These are phyloP conservation scores for Hypoxylon sp. DNA, from an alignment of 2,329 filamentous ascomycete genomes.

Conservation along the genomic window DNA sequence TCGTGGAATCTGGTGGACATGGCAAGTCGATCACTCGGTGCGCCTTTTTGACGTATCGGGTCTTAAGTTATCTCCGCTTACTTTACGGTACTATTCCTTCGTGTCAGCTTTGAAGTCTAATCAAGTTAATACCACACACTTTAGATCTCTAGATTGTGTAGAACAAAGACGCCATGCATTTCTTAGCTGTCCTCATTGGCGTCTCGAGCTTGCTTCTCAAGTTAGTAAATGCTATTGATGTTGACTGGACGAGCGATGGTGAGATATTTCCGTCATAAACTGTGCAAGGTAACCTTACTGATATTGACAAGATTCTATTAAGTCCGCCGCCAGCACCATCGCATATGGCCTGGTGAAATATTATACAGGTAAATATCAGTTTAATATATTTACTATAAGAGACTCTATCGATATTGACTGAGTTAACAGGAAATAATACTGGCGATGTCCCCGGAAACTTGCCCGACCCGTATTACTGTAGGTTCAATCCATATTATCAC, in stretches of 20 bases:
- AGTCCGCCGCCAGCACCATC: slow-evolving; percentile 44
- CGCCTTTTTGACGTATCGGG: slow-evolving; percentile 18
- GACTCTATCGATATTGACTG: slow-evolving; percentile 11
- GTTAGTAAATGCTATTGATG: slow-evolving; percentile 34
- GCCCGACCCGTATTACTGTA: slow-evolving; percentile 74
- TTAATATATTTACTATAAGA: neutral
- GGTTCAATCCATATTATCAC: slow-evolving; percentile 50
- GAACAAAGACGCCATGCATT: slow-evolving; percentile 32
- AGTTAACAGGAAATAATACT: slow-evolving; percentile 65
- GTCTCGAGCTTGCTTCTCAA: slow-evolving; percentile 35
- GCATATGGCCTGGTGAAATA: slow-evolving; percentile 45
- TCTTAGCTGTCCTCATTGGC: slow-evolving; percentile 21
- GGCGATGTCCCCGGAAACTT: slow-evolving; percentile 71
- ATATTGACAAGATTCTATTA: slow-evolving; percentile 38
- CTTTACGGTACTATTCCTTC: slow-evolving; percentile 16
- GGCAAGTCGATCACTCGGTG: slow-evolving; percentile 26
- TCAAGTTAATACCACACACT: slow-evolving; percentile 5
- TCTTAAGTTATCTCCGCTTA: slow-evolving; percentile 28
- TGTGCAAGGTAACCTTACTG: slow-evolving; percentile 11
- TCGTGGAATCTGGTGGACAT: slow-evolving; percentile 20
- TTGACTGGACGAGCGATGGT: slow-evolving; percentile 43
- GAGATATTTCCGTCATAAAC: slow-evolving; percentile 14
- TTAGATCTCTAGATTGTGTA: slow-evolving; percentile 18
- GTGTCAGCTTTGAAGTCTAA: slow-evolving; percentile 11
- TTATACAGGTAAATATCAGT: slow-evolving; percentile 38